Evolutionary conservation across 1,139 yeast genomes (phyloP).

Genomic region (Magnusiomyces ingens): DNA sequence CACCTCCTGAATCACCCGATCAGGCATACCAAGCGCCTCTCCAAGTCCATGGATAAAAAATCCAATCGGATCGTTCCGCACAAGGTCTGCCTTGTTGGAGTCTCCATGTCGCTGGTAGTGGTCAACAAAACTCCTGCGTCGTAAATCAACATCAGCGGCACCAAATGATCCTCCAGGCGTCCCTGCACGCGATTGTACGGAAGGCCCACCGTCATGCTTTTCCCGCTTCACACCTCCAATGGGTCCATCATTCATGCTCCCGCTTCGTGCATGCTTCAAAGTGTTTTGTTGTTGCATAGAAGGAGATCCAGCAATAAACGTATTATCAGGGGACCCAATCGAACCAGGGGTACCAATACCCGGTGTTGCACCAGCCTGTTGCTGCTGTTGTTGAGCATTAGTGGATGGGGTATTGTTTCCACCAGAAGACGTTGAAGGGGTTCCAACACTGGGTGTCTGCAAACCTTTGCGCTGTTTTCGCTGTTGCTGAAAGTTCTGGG

Average conservation of each 20-base stretch:
- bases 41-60: conserved; percentile 4
- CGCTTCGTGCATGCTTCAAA: neutral
- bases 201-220: too few species aligned
- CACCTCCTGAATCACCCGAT: neutral
- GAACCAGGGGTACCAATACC: neutral
- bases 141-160: too few species aligned
- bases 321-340: neutral
- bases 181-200: too few species aligned
- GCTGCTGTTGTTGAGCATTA: neutral
- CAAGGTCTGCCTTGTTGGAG: too few species aligned
- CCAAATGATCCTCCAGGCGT: too few species aligned
- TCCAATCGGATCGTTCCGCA: neutral
- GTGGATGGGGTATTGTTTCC: neutral
- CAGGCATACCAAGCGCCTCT: conserved; percentile 2
- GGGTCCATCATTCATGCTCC: neutral
- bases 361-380: neutral
- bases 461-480: too few species aligned
- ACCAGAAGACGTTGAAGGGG: neutral
- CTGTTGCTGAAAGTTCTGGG: neutral
- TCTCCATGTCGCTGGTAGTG: too few species aligned
- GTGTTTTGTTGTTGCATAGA: neutral
- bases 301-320: neutral
- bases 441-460: too few species aligned
- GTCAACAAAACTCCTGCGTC: too few species aligned
- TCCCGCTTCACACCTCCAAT: too few species aligned